Percentiles rank a stretch among this genome's conserved stretches.
Evolutionary conservation across 352 stramenopile genomes (phyloP).

Genomic region (Phytophthora citrophthora): DNA sequence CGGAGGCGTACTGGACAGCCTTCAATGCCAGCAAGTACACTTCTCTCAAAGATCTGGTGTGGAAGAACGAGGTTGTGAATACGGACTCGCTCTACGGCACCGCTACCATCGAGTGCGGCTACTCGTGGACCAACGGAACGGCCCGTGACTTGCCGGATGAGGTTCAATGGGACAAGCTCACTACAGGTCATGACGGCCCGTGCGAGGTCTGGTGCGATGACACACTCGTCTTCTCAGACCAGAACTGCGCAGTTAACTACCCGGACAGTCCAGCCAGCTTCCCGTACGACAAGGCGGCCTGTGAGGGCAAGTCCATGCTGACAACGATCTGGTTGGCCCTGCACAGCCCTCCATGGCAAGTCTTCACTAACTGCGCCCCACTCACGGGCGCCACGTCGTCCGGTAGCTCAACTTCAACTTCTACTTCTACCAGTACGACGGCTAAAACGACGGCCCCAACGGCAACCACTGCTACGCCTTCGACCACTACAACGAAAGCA

Average conservation of each 20-base stretch:
- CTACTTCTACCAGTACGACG: conserved; percentile 3
- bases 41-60: conserved; percentile 52
- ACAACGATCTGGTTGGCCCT: conserved; percentile 47
- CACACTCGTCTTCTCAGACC: conserved; percentile 42
- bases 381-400: conserved; percentile 31
- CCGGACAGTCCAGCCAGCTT: conserved; percentile 34
- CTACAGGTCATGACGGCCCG: conserved; percentile 44
- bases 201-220: conserved; percentile 65
- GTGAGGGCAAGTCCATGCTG: conserved; percentile 42
- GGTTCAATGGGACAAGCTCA: conserved; percentile 51
- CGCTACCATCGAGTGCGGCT: conserved; percentile 48
- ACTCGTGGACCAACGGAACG: conserved; percentile 38
- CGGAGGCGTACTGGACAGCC: conserved; percentile 36
- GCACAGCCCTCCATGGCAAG: conserved; percentile 50
- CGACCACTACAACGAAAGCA: conserved; percentile 3
- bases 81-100: conserved; percentile 39
- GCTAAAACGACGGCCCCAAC: conserved; percentile 6
- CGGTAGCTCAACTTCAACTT: conserved; percentile 12
- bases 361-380: conserved; percentile 56
- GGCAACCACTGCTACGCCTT: conserved; percentile 3
- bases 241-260: conserved; percentile 50
- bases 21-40: conserved; percentile 56
- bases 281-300: conserved; percentile 50
- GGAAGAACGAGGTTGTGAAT: conserved; percentile 37
- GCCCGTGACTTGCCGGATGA: conserved; percentile 39